phyloP scores from a whole-genome alignment of 75 land plant genomes.

The Pinus albicaulis region DNA sequence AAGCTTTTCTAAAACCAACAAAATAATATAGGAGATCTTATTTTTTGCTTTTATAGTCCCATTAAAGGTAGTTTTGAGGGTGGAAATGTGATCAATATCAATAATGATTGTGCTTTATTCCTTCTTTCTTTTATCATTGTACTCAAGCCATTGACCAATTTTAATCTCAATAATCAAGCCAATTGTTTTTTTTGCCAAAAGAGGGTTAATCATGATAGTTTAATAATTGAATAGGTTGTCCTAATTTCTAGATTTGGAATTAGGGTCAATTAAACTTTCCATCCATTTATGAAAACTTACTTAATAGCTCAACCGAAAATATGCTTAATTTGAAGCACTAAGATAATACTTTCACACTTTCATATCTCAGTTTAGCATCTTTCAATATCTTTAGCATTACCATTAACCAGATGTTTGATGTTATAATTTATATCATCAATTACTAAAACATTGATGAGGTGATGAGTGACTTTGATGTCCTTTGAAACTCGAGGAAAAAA shows the following conservation, averaged over 20 bases:
- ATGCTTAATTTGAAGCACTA: neutral
- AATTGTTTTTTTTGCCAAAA: neutral
- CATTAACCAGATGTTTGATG: too few species aligned
- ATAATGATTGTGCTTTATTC: neutral
- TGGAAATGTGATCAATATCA: neutral
- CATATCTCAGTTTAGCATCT: too few species aligned
- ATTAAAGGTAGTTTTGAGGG: neutral
- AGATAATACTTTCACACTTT: neutral
- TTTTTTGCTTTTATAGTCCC: neutral
- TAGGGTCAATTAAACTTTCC: neutral
- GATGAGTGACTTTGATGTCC: too few species aligned
- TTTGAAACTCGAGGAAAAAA: too few species aligned
- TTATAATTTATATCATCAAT: too few species aligned
- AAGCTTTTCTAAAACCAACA: neutral
- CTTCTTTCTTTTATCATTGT: neutral
- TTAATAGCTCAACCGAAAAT: neutral
- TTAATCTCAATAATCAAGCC: neutral
- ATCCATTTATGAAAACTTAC: neutral
- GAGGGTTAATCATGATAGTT: neutral
- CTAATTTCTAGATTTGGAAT: neutral
- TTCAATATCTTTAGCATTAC: too few species aligned
- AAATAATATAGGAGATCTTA: neutral
- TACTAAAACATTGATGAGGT: too few species aligned
- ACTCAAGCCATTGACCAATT: neutral
- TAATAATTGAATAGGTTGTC: neutral